Evolutionary conservation across 1,284 basidiomycete species (phyloP).

Genomic region (Leccinum griseonigrum): DNA sequence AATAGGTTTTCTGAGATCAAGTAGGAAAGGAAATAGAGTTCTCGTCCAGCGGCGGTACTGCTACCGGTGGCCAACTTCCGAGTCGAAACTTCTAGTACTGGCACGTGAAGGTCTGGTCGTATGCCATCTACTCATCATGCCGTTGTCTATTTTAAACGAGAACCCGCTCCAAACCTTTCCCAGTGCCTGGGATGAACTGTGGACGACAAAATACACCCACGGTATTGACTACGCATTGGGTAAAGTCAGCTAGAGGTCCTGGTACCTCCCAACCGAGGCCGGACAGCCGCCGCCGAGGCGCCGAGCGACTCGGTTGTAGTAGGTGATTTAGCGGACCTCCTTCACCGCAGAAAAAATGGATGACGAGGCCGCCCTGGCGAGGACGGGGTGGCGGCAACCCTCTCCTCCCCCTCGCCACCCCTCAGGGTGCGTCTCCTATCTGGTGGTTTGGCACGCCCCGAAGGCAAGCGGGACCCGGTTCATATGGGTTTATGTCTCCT

Average conservation of each 20-base stretch:
- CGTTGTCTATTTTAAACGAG: neutral
- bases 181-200: neutral
- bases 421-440: neutral
- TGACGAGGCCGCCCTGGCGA: neutral
- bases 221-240: neutral
- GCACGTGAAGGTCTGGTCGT: constrained; percentile 10
- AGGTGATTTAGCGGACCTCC: neutral
- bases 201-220: neutral
- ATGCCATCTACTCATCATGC: constrained; percentile 2
- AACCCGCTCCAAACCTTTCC: neutral
- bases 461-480: neutral
- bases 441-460: neutral
- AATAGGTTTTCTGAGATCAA: neutral
- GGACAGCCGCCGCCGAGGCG: neutral
- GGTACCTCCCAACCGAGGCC: neutral
- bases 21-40: constrained; percentile 8
- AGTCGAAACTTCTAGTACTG: neutral
- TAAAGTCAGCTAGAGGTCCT: neutral
- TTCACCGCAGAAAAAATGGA: neutral
- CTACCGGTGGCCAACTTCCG: neutral
- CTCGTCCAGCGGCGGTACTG: constrained; percentile 13
- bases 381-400: neutral
- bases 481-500: neutral
- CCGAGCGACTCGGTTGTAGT: neutral
- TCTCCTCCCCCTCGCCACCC: neutral